A percentile compares a stretch with the other conserved stretches of the same genome.
Evolutionary conservation across 352 stramenopile species (phyloP).

Genomic region (Aphanomyces cochlioides): DNA sequence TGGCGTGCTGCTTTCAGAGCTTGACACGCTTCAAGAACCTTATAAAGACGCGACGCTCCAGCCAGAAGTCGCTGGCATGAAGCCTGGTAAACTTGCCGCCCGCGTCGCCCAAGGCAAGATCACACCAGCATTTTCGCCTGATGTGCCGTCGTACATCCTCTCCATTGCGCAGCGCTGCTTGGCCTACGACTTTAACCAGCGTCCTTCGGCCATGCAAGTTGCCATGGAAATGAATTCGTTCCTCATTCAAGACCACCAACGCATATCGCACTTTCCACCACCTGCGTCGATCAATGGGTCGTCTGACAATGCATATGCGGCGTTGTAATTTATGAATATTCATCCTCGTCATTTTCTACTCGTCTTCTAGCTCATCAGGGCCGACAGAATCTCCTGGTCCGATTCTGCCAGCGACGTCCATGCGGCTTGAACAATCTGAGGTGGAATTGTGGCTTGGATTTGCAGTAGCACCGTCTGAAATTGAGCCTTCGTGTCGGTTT

Average conservation of each 20-base stretch:
- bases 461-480: conserved; percentile 57
- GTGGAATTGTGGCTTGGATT: conserved; percentile 64
- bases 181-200: conserved; percentile 14
- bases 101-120: conserved; percentile 28
- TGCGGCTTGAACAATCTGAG: conserved; percentile 54
- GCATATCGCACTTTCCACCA: conserved; percentile 4
- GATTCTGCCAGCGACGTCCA: conserved; percentile 66
- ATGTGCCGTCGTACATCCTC: background rate
- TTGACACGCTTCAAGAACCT: conserved; percentile 31
- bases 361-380: conserved; percentile 39
- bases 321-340: background rate
- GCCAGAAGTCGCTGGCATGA: conserved; percentile 1
- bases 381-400: conserved; percentile 65
- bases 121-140: background rate
- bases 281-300: too few relatives aligned
- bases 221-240: conserved; percentile 25
- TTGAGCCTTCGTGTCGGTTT: conserved; percentile 53
- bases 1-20: conserved; percentile 63
- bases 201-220: conserved; percentile 19
- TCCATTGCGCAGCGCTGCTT: conserved; percentile 14
- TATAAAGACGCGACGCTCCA: conserved; percentile 25
- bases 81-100: conserved; percentile 1
- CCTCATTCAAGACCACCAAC: conserved; percentile 20
- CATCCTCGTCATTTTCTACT: background rate
- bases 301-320: background rate